Evolutionary conservation across 2,329 filamentous ascomycete species (phyloP).

Genomic region (Penicillium sp.): DNA sequence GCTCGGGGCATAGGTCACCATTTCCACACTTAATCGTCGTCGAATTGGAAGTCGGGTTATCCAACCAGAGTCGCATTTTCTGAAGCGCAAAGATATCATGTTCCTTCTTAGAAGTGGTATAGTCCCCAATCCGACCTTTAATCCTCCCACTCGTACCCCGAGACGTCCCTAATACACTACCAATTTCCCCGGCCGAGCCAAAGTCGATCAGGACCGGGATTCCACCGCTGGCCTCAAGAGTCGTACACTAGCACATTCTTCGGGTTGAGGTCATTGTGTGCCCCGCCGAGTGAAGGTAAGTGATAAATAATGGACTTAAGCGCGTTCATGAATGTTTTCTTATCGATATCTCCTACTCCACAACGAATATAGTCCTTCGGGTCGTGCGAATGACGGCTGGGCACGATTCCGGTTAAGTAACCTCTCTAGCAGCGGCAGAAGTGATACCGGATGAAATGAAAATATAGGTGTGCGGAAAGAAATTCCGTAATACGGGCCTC

Average conservation of each 20-base stretch:
- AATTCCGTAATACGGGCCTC: neutral
- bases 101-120: neutral
- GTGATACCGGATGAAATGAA: neutral
- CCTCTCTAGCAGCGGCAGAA: neutral
- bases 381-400: neutral
- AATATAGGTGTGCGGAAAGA: neutral
- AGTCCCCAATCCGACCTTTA: conserved; percentile 2
- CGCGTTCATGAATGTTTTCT: neutral
- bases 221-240: neutral
- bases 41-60: neutral
- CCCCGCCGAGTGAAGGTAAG: no score
- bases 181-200: neutral
- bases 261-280: no score
- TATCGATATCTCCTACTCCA: neutral
- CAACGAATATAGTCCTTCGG: neutral
- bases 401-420: neutral
- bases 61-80: neutral
- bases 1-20: neutral
- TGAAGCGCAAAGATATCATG: conserved; percentile 6
- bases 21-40: neutral
- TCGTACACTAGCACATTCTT: neutral
- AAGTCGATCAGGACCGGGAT: neutral
- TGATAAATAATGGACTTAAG: no score
- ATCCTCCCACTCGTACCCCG: neutral
- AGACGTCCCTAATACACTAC: neutral